Percentiles rank a stretch among this genome's conserved stretches.
Conservation (phyloP, 371 early-diverging fungal genomes). For the Mucor saturninus region DNA sequence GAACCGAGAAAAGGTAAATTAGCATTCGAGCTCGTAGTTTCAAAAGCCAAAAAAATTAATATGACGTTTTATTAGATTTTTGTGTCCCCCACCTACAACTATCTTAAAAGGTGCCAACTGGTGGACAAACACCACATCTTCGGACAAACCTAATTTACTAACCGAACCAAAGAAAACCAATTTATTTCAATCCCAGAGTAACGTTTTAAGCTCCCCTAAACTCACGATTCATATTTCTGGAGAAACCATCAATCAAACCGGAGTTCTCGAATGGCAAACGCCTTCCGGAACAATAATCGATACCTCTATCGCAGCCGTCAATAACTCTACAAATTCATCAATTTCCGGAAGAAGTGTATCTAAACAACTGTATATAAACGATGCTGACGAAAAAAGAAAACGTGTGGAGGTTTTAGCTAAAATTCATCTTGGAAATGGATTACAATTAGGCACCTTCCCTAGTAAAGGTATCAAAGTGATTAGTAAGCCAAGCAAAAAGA, state of each 20-base stretch:
- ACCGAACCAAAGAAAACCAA: constrained; percentile 33
- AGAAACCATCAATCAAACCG: constrained; percentile 46
- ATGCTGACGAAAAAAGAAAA: constrained; percentile 84
- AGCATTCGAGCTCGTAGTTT: constrained; percentile 50
- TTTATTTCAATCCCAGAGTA: constrained; percentile 19
- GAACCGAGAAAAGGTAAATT: constrained; percentile 77
- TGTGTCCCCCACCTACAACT: constrained; percentile 85
- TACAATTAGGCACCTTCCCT: constrained; percentile 72
- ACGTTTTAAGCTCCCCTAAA: constrained; percentile 35
- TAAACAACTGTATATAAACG: constrained; percentile 84
- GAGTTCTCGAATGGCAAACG: constrained; percentile 52
- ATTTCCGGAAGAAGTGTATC: constrained; percentile 48
- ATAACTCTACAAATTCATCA: constrained; percentile 27
- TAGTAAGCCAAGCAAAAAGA: constrained; percentile 84
- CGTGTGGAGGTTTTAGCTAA: constrained; percentile 76
- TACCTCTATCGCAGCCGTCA: constrained; percentile 23
- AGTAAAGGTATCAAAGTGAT: constrained; percentile 85
- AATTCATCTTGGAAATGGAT: constrained; percentile 68
- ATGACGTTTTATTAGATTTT: constrained; percentile 49
- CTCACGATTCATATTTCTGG: constrained; percentile 55
- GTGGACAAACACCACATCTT: constrained; percentile 46
- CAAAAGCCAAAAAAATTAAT: constrained; percentile 1
- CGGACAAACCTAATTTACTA: constrained; percentile 21
- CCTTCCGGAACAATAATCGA: constrained; percentile 36
- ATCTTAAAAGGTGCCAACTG: constrained; percentile 74